Base-by-base conservation (phyloP, 2,329 filamentous ascomycete species). In the Neofusicoccum umdonicola region DNA sequence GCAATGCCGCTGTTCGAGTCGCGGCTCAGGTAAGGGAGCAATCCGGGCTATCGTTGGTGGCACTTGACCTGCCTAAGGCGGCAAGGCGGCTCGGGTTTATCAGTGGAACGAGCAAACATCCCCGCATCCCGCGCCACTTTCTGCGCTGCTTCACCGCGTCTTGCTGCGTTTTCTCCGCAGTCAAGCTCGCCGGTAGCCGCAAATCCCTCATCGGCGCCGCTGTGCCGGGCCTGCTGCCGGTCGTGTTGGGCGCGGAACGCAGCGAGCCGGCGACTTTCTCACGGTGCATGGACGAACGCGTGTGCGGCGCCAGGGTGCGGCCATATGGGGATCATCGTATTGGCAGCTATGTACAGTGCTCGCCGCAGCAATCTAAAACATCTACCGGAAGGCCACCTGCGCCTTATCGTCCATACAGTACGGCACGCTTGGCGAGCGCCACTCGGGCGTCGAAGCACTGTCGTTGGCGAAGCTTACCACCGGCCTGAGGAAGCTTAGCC, bases 401-500 rank as follows among this genome's bases (percentile, higher is more conserved):
- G n/a, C 57, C 47, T 62, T 62, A 13, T 58, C 44, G n/a, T 54
- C 13, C 34, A 52, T 22, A 15, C 63, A 65, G 54, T 70, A 69
- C 17, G 68, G 66, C n/a, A 68, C 68, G 57, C 67, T 68, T 0
- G 68, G 62, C 6, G 42, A 62, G 19, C 45, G 17, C 69, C 69
- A 70, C 35, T 61, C 58, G 3, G 58, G 47, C 15, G 27, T 50
- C 47, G 67, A 66, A 1, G 66, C 63, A 0, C 62, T 66, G 15
- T 65, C 68, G 2, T 68, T 62, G 39, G 66, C 51, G n/a, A 64
- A 70, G 39, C 67, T 71, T 41, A 70, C 67, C 2, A 71, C 68
- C 1, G 72, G 72, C 39, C 69, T 69, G 17, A 74, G 61, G 8
- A 74, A 66, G n/a, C 69, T 68, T 27, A 74, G 67, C 8, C 62